phyloP scores from a whole-genome alignment of 2,329 filamentous ascomycete species.

The Phialocephala sp. region DNA sequence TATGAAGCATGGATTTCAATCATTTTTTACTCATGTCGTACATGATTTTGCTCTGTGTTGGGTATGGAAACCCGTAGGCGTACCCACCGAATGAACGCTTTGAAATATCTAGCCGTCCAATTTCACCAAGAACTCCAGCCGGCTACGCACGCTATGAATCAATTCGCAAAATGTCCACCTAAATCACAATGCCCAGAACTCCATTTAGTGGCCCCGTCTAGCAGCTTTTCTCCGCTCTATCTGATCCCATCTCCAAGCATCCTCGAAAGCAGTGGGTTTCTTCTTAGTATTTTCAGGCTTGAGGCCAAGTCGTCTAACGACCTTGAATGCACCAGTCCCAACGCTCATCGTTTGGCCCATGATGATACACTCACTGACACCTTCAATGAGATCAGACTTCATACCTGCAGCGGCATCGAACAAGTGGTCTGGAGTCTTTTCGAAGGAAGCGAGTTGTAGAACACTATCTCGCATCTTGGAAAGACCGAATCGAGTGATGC shows the following conservation, averaged over 20 bases:
- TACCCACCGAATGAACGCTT: neutral
- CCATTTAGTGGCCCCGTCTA: slow-evolving; percentile 3
- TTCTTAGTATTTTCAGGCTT: slow-evolving; percentile 56
- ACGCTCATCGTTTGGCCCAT: slow-evolving; percentile 95
- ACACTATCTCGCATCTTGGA: slow-evolving; percentile 97
- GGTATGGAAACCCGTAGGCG: neutral
- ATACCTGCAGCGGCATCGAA: slow-evolving; percentile 93
- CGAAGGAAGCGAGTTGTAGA: slow-evolving; percentile 91
- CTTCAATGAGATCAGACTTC: slow-evolving; percentile 91
- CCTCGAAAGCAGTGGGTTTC: slow-evolving; percentile 72
- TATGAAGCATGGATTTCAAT: slow-evolving; percentile 4
- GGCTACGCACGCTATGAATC: slow-evolving; percentile 23
- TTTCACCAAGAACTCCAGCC: slow-evolving; percentile 20
- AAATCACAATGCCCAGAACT: slow-evolving; percentile 12
- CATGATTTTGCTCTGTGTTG: neutral
- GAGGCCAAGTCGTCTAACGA: slow-evolving; percentile 78
- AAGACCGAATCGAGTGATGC: slow-evolving; percentile 94
- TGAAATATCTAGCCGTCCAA: neutral
- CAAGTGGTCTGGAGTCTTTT: slow-evolving; percentile 97
- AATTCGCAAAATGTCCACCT: neutral
- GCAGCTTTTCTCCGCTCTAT: slow-evolving; percentile 33
- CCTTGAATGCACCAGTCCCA: slow-evolving; percentile 90
- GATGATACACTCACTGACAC: slow-evolving; percentile 96
- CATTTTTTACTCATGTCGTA: neutral
- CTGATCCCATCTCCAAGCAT: slow-evolving; percentile 57